phyloP scores from a whole-genome alignment of 225 moss, liverwort and hornwort genomes.

The Neckera pumila region DNA sequence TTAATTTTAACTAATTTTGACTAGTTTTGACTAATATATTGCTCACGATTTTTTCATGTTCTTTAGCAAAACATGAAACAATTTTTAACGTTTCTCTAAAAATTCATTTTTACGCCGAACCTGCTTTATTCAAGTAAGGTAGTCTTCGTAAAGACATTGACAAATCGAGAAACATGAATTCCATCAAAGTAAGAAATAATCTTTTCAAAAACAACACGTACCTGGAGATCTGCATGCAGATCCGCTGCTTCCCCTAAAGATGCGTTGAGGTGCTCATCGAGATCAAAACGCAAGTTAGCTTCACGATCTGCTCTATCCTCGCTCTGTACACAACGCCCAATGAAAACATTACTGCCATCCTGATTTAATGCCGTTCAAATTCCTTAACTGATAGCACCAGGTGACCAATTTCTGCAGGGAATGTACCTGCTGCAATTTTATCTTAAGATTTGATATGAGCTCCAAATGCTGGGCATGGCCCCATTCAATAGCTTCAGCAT shows the following conservation, averaged over 20 bases:
- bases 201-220: neutral
- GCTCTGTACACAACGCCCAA: constrained; percentile 21
- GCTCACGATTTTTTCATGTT: neutral
- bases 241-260: constrained; percentile 24
- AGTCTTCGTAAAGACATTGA: neutral
- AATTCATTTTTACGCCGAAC: neutral
- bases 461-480: constrained; percentile 35
- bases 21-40: neutral
- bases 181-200: neutral
- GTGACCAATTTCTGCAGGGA: neutral
- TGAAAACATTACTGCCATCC: neutral
- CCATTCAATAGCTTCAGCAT: constrained; percentile 39
- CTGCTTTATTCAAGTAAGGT: neutral
- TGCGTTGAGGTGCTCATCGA: constrained; percentile 31
- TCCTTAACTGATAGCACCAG: neutral
- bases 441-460: constrained; percentile 37
- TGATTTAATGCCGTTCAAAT: neutral
- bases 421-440: constrained; percentile 40
- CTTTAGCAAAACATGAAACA: neutral
- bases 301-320: constrained; percentile 39
- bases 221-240: constrained; percentile 50
- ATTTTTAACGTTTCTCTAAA: neutral
- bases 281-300: constrained; percentile 6
- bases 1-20: too few relatives aligned
- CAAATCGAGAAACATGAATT: neutral